Evolutionary conservation across 2,329 filamentous ascomycete genomes (phyloP).

Genomic region (Scedosporium dehoogii): DNA sequence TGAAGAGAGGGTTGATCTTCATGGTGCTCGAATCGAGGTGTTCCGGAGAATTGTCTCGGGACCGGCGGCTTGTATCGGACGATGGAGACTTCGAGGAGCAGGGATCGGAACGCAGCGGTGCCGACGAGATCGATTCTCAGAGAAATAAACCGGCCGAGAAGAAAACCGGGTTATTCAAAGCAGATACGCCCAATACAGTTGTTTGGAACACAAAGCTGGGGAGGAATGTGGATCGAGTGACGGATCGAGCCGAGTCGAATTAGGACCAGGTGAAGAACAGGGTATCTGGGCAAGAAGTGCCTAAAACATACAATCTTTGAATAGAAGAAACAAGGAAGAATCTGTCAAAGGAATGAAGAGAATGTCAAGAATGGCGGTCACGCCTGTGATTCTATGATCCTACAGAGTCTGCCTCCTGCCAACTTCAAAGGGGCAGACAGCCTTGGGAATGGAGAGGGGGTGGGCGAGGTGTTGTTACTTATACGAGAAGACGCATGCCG

Average conservation of each 20-base stretch:
- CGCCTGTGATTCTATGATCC: not conserved
- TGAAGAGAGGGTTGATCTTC: not conserved
- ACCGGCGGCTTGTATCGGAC: not conserved
- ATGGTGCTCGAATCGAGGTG: not conserved
- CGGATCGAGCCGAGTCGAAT: not conserved
- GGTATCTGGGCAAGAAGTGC: no score
- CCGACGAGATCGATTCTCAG: not conserved
- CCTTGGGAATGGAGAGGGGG: not conserved
- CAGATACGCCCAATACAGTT: no score
- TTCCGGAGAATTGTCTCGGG: not conserved
- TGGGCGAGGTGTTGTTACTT: not conserved
- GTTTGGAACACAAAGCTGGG: no score
- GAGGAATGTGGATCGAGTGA: no score
- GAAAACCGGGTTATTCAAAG: no score
- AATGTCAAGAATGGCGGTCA: not conserved
- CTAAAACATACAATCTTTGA: not conserved
- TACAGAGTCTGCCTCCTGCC: not conserved
- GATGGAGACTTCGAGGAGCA: no score
- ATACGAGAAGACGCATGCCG: not conserved
- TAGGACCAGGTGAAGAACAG: not conserved
- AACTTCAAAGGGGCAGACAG: not conserved
- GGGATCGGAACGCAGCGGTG: not conserved
- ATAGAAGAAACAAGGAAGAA: not conserved
- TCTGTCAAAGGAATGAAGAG: not conserved
- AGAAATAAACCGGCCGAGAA: no score